Base-by-base conservation (phyloP, 2,329 filamentous ascomycete species). In the Sphaerulina musiva region DNA sequence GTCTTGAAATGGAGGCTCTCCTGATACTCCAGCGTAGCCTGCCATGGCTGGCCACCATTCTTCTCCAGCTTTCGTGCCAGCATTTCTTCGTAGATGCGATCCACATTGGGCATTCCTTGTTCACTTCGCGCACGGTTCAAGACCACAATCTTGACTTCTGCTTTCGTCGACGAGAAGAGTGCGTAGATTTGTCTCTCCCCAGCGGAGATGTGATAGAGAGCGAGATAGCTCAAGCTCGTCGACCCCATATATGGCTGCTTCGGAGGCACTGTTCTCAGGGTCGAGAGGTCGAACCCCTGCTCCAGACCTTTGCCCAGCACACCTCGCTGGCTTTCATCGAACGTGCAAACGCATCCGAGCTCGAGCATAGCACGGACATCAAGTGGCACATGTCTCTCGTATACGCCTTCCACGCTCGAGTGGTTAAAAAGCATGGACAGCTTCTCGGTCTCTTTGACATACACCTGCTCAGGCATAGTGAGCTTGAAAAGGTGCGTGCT, bases 401-500 rank as follows among this genome's bases (percentile, higher is more conserved):
- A 99, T 11, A 98, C 90, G 31, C 95, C 95, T 71, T 98, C 93
- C 1, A 98, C 88, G 69, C 90, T 95, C 0, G 90, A 83, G 67
- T 98, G 91, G 59, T 92, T 90, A 74, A 96, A 92, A 1, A 97
- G 76, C 29, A 85, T 73, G 1, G 85, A 83, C 57, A 97, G 85
- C 67, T 90, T 95, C 58, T 90, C 86, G 0, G 85, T 79, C 69
- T 97, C 89, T 43, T 84, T 82, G 57, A 95, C 83, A 71, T 95
- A 98, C 0, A 87, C 79, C 53, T 93, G 85, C 69, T 98, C 93
- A 0, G 88, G 80, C 71, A 98, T 88, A 0, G 86, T 91, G 38
- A 99, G 78, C 73, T 91, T 95, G 79, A 97, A 97, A 4, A 99
- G 78, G 74, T 98, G 89, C 3, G 89, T 86, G 0, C 92, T 97